A percentile compares a stretch with the other conserved stretches of the same genome.
Conservation (phyloP, 1,139 yeast genomes). For the Saccharomycopsis hybrid region DNA sequence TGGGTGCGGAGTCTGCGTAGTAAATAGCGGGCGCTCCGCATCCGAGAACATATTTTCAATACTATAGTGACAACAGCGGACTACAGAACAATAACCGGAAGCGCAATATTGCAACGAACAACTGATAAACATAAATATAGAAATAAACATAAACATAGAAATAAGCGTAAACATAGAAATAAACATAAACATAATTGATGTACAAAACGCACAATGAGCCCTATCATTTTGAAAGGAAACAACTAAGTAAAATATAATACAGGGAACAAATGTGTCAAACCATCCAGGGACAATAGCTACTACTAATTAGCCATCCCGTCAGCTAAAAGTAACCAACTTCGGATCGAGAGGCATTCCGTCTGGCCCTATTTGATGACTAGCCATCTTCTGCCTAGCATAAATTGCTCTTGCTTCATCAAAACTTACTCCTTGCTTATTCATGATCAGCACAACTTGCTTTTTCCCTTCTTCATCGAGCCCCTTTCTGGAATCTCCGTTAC, state of each 20-base stretch:
- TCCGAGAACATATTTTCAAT: too few species aligned
- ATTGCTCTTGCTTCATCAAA: slow-evolving; percentile 69
- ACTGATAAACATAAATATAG: neutral
- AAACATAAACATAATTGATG: too few species aligned
- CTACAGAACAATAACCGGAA: neutral
- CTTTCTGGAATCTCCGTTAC: slow-evolving; percentile 45
- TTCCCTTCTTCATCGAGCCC: slow-evolving; percentile 59
- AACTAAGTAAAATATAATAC: neutral
- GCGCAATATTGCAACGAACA: neutral
- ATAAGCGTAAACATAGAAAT: neutral
- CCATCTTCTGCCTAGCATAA: slow-evolving; percentile 43
- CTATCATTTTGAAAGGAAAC: too few species aligned
- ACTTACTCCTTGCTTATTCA: slow-evolving; percentile 42
- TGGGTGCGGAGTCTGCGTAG: too few species aligned
- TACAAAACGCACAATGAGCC: too few species aligned
- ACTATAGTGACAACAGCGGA: neutral
- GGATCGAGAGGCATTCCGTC: slow-evolving; percentile 47
- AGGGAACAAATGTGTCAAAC: neutral
- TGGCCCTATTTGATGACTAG: slow-evolving; percentile 47
- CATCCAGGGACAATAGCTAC: neutral
- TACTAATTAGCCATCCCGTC: neutral
- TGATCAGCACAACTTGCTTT: slow-evolving; percentile 43
- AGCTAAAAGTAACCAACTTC: slow-evolving; percentile 38
- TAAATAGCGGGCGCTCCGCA: too few species aligned
- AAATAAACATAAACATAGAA: neutral